These are phyloP conservation scores for Salix viminalis DNA, from an alignment of 345 rosid genomes.

Conservation along the genomic window DNA sequence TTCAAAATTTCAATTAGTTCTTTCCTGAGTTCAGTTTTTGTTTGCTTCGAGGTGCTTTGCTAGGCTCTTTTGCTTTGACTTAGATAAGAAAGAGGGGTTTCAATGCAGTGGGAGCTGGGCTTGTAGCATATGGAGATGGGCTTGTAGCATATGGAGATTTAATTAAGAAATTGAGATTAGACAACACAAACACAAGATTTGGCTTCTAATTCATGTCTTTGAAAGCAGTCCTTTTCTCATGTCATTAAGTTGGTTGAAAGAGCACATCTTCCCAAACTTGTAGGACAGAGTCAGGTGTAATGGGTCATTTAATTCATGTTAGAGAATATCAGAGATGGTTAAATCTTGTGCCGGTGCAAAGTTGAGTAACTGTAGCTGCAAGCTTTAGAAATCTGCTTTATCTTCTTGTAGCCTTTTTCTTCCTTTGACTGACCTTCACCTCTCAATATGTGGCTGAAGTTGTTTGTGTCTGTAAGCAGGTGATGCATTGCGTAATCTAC, in stretches of 20 bases:
- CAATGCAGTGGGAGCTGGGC: not conserved
- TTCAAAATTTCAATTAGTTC: not conserved
- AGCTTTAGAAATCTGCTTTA: not conserved
- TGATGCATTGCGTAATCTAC: conserved; percentile 32
- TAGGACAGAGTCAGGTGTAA: not conserved
- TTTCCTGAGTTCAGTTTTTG: not conserved
- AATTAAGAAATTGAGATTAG: not conserved
- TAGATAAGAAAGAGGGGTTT: not conserved
- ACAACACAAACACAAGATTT: not conserved
- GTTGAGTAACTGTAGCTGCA: not conserved
- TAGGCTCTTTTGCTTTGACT: not conserved
- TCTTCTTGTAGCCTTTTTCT: not conserved
- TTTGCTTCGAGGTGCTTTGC: not conserved
- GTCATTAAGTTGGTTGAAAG: not conserved
- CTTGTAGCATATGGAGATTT: not conserved
- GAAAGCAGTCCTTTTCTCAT: not conserved
- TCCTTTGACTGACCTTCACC: not conserved
- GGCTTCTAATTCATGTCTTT: not conserved
- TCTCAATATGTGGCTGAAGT: not conserved
- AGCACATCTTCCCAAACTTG: not conserved
- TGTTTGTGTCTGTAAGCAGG: conserved; percentile 17
- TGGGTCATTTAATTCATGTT: not conserved
- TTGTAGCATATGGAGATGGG: not conserved
- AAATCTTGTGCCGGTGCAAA: not conserved
- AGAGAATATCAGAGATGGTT: not conserved